Evolutionary conservation across 768 basidiomycete species (phyloP).

Genomic region (Suillus luteus): DNA sequence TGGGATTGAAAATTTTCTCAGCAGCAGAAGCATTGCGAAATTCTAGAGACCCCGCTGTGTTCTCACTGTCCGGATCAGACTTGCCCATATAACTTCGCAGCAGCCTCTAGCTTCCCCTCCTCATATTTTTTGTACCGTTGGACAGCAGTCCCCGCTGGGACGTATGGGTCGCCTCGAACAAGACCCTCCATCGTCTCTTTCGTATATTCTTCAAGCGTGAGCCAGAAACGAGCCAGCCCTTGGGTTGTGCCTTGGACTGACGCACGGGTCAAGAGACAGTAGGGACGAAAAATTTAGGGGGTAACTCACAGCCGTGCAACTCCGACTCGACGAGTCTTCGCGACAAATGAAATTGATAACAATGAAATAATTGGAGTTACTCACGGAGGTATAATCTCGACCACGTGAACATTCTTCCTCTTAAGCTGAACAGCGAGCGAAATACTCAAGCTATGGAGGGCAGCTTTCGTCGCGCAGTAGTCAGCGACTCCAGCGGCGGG

Average conservation of each 20-base stretch:
- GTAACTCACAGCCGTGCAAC: slow-evolving; percentile 53
- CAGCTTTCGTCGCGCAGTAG: slow-evolving; percentile 62
- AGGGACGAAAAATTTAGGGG: not conserved
- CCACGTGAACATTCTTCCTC: slow-evolving; percentile 51
- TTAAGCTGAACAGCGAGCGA: slow-evolving; percentile 50
- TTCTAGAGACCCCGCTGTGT: not conserved
- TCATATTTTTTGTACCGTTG: slow-evolving; percentile 28
- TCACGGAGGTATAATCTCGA: slow-evolving; percentile 62
- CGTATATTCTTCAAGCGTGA: slow-evolving; percentile 53
- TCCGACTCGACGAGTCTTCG: slow-evolving; percentile 60
- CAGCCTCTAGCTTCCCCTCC: slow-evolving; percentile 30
- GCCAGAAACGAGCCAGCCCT: slow-evolving; percentile 41
- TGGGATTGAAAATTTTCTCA: not conserved
- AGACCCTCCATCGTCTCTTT: slow-evolving; percentile 40
- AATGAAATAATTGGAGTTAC: slow-evolving; percentile 22
- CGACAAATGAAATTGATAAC: not conserved
- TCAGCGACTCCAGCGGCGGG: slow-evolving; percentile 45
- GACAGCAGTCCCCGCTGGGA: slow-evolving; percentile 27
- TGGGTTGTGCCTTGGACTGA: slow-evolving; percentile 54
- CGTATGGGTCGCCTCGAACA: slow-evolving; percentile 34
- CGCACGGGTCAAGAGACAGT: slow-evolving; percentile 48
- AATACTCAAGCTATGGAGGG: slow-evolving; percentile 53
- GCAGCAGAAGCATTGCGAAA: not conserved
- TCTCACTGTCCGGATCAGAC: not conserved
- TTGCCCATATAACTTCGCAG: not conserved